Conservation (phyloP, 2,329 filamentous ascomycete genomes). For the Aspergillus bombycis region DNA sequence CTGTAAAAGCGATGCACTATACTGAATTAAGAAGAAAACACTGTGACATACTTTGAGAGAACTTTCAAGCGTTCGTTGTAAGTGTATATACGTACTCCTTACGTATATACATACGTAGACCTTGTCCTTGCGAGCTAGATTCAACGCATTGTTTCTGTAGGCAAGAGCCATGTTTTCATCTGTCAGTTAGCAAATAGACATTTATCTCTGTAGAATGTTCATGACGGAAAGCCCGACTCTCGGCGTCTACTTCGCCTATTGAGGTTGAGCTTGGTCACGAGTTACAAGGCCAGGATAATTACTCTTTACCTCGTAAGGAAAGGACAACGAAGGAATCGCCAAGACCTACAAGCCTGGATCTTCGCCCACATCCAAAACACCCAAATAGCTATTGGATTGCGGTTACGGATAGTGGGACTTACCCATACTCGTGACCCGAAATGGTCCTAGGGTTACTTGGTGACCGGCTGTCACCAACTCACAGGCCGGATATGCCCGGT, state of each 20-base stretch:
- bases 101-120: not conserved
- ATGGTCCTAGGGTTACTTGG: not conserved
- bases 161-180: not conserved
- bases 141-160: not conserved
- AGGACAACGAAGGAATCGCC: not conserved
- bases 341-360: constrained; percentile 4
- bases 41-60: not conserved
- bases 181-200: not conserved
- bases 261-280: not conserved
- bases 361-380: not conserved
- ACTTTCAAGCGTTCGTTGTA: too few relatives aligned
- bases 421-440: not conserved
- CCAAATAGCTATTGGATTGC: not conserved
- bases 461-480: not conserved
- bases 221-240: not conserved
- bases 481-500: not conserved
- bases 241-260: not conserved
- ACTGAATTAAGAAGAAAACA: not conserved
- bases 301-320: not conserved
- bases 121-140: not conserved
- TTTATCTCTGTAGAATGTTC: not conserved
- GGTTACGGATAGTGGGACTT: not conserved
- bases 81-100: not conserved
- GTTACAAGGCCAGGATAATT: not conserved
- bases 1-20: not conserved